Base-by-base conservation (phyloP, 257 asterid genomes). In the Solanum habrochaites region DNA sequence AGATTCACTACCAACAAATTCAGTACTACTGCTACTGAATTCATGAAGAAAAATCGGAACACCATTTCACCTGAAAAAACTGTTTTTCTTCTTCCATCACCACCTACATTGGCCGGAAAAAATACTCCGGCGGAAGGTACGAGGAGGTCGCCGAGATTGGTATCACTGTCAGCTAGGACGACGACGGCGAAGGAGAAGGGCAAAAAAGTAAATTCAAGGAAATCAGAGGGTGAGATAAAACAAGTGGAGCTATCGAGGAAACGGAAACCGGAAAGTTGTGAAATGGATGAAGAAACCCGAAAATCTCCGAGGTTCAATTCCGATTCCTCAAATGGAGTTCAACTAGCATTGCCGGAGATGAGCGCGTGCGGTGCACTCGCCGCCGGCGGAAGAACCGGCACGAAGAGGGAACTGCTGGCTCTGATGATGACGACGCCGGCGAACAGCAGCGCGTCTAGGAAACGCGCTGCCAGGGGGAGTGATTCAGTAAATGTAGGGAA, bases 1-100 rank as follows among this genome's bases (percentile, higher is more conserved):
- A 88, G 95, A 72, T 85, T 72, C 29, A 91, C 91, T 37, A 23
- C 89, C 4, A 90, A 91, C 75, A 89, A 87, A 72, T 89, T 75
- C 89, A 89, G n/a, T 69, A 77, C 90, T 35, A 62, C 81, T 35
- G 70, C 56, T 21, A 69, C 32, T 16, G 58, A 20, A 69, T 27
- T 27, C 29, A 11, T 23, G 40, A 71, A 23, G 74, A 67, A 27
- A 14, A 29, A 67, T 69, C 40, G 23, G 23, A 3, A 27, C 3
- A 27, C 8, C 77, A 70, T 70, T 70, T 31, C 43, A 25, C 25
- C 12, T 77, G 71, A 64, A 11, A n/a, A 5, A 35, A 37, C n/a
- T 60, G 60, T 37, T n/a, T 23, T 52, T 45, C 43, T 78, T 70
- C 32, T 71, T 71, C 78, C 73, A 7, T 1, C 77, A 15, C 23